Evolutionary conservation across 441 rosid genomes (phyloP).

Genomic region (Populus hybrid): DNA sequence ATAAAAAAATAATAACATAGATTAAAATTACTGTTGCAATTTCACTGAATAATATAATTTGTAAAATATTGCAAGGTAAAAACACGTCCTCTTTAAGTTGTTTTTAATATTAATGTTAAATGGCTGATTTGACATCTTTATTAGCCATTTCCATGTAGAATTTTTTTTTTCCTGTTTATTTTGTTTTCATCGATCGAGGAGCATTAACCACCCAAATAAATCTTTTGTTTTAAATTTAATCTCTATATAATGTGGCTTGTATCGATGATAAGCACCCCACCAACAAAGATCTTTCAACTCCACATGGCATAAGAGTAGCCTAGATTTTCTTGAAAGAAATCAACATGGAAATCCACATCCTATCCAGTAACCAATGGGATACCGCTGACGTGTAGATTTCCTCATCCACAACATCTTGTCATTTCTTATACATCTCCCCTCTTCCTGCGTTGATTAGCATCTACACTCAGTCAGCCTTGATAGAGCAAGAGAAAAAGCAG

Average conservation of each 20-base stretch:
- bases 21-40: too few species aligned
- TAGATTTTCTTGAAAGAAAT: conserved; percentile 18
- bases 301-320: conserved; percentile 30
- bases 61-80: too few species aligned
- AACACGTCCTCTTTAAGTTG: too few species aligned
- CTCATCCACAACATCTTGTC: conserved; percentile 42
- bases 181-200: not conserved
- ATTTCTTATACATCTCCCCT: conserved; percentile 31
- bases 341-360: conserved; percentile 40
- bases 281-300: conserved; percentile 24
- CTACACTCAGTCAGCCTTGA: not conserved
- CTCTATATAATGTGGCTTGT: not conserved
- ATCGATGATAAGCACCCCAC: not conserved
- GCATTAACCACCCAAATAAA: not conserved
- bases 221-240: too few species aligned
- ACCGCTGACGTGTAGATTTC: conserved; percentile 48
- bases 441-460: not conserved
- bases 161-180: not conserved
- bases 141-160: not conserved
- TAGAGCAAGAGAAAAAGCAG: too few species aligned
- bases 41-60: too few species aligned
- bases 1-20: too few species aligned
- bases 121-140: not conserved
- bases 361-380: conserved; percentile 37
- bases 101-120: too few species aligned